Conservation (phyloP, 495 filamentous ascomycete species). For the Penicillium odoratum region DNA sequence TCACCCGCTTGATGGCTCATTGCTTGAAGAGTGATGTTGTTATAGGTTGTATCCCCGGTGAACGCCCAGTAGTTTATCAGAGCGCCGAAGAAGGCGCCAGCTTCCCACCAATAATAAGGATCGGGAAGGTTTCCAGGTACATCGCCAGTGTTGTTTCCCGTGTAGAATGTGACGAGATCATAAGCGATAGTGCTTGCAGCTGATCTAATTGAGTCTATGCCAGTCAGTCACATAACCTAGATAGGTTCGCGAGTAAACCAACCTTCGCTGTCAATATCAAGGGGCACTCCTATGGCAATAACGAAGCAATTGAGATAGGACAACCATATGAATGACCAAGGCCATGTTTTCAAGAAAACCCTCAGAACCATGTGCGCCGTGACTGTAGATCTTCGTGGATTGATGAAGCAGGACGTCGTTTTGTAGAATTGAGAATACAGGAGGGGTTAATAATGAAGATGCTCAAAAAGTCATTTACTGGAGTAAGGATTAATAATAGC, state of each 20-base stretch:
- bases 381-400: no score
- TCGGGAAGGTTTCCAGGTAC: constrained; percentile 66
- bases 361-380: not conserved
- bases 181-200: constrained; percentile 40
- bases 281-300: constrained; percentile 1
- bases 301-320: constrained; percentile 1
- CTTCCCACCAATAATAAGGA: constrained; percentile 80
- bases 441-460: no score
- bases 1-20: constrained; percentile 66
- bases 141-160: constrained; percentile 65
- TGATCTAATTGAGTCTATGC: constrained; percentile 45
- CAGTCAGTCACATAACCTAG: not conserved
- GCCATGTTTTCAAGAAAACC: not conserved
- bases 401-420: not conserved
- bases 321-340: constrained; percentile 3
- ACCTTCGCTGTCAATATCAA: constrained; percentile 12
- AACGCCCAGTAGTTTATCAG: constrained; percentile 79
- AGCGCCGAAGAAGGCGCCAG: constrained; percentile 67
- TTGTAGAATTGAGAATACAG: not conserved
- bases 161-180: constrained; percentile 58
- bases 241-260: not conserved
- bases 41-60: constrained; percentile 71
- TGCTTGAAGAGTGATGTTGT: constrained; percentile 61
- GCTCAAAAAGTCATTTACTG: not conserved
- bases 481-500: not conserved